Evolutionary conservation across 805 yeast species (phyloP).

Genomic region (Zygoascus bituminiphila): DNA sequence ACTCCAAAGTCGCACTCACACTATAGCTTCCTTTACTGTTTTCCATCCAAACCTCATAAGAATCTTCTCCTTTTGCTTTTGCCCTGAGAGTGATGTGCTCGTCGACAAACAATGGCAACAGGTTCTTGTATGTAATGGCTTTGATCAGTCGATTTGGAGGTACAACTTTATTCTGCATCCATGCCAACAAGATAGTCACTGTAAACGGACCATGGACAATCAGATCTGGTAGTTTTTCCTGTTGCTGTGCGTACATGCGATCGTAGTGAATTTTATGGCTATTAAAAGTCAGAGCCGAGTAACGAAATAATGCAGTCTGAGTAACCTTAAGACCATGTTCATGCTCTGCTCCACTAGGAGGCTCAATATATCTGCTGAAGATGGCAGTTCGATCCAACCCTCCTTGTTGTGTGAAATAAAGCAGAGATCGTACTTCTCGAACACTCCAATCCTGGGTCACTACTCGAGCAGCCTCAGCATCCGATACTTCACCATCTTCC

Average conservation of each 20-base stretch:
- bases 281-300: slow-evolving; percentile 71
- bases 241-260: slow-evolving; percentile 38
- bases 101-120: slow-evolving; percentile 41
- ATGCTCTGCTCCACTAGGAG: slow-evolving; percentile 4
- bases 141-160: slow-evolving; percentile 18
- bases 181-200: slow-evolving; percentile 50
- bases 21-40: slow-evolving; percentile 16
- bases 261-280: slow-evolving; percentile 81
- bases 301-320: slow-evolving; percentile 44
- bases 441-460: slow-evolving; percentile 21
- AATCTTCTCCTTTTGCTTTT: neutral
- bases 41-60: slow-evolving; percentile 20
- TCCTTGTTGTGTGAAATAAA: slow-evolving; percentile 43
- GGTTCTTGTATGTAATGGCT: slow-evolving; percentile 41
- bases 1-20: slow-evolving; percentile 20
- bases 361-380: slow-evolving; percentile 17
- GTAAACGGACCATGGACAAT: slow-evolving; percentile 80
- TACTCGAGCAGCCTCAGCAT: slow-evolving; percentile 2
- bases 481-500: slow-evolving; percentile 11
- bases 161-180: slow-evolving; percentile 31
- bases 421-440: slow-evolving; percentile 50
- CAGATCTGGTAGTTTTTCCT: slow-evolving; percentile 53
- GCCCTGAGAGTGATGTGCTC: slow-evolving; percentile 24
- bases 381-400: slow-evolving; percentile 14
- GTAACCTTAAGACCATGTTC: slow-evolving; percentile 32